Evolutionary conservation across 208 protist genomes (phyloP).

Genomic region (Trypanosoma caninum): DNA sequence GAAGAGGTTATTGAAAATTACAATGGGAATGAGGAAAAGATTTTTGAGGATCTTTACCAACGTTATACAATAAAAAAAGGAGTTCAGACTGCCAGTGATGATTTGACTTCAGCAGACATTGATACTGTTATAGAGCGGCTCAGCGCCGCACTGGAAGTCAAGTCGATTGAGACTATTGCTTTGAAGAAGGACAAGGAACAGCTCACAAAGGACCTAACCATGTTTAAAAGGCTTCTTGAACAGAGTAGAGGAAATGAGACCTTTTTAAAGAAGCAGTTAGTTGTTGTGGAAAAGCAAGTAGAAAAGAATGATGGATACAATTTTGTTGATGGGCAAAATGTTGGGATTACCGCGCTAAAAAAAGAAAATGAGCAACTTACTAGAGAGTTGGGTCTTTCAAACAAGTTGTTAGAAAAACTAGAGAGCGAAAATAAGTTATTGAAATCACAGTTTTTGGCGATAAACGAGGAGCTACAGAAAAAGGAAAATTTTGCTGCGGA

Average conservation of each 20-base stretch:
- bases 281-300: conserved; percentile 1
- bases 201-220: not conserved
- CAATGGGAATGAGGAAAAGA: conserved; percentile 14
- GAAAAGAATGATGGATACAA: not conserved
- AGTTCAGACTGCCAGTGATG: not conserved
- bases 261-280: not conserved
- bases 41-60: conserved; percentile 8
- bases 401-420: not conserved
- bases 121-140: conserved; percentile 17
- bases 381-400: not conserved
- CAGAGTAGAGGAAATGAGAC: not conserved
- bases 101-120: not conserved
- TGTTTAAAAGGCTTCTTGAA: not conserved
- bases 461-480: not conserved
- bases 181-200: conserved; percentile 13
- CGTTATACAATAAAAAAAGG: not conserved
- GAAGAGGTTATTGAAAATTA: conserved; percentile 19
- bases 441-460: not conserved
- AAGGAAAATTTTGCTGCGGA: not conserved
- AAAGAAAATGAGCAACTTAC: conserved; percentile 8
- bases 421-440: conserved; percentile 2
- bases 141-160: conserved; percentile 16
- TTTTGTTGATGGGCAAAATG: not conserved
- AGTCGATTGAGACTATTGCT: conserved; percentile 12
- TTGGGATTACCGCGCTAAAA: not conserved